Evolutionary conservation across 108 stramenopile species (phyloP).

Genomic region (Nitzschia sp.): DNA sequence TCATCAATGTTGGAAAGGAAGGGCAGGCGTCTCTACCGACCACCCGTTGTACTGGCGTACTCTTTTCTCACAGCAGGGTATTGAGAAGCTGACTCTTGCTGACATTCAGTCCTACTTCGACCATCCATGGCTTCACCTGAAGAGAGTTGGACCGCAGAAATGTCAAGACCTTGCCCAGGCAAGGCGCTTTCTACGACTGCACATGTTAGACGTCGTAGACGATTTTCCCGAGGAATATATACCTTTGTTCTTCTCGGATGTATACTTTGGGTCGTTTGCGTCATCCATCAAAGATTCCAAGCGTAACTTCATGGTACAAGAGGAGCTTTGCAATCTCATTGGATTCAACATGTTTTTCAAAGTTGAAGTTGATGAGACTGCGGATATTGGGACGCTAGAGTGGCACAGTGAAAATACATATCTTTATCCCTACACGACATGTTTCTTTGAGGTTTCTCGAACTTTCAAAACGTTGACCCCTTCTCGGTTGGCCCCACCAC

Average conservation of each 20-base stretch:
- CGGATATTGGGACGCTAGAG: slow-evolving; percentile 3
- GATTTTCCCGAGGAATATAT: slow-evolving; percentile 1
- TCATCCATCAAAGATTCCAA: slow-evolving; percentile 27
- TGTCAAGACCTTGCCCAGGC: neutral
- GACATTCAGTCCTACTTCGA: slow-evolving; percentile 23
- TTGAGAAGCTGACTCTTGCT: neutral
- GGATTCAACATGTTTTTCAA: slow-evolving; percentile 44
- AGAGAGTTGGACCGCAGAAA: neutral
- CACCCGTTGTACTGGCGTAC: slow-evolving; percentile 30
- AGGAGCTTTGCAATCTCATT: slow-evolving; percentile 18
- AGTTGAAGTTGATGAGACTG: slow-evolving; percentile 22
- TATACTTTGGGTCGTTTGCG: slow-evolving; percentile 37
- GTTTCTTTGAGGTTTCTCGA: slow-evolving; percentile 27
- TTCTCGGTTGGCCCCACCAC: slow-evolving; percentile 9
- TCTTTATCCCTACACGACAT: slow-evolving; percentile 25
- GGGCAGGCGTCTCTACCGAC: neutral
- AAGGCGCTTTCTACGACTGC: slow-evolving; percentile 13
- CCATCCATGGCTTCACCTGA: slow-evolving; percentile 18
- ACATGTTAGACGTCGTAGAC: slow-evolving; percentile 35
- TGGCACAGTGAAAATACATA: slow-evolving; percentile 16
- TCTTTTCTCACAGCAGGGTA: slow-evolving; percentile 13
- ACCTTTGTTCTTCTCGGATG: slow-evolving; percentile 20
- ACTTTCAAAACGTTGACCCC: slow-evolving; percentile 4
- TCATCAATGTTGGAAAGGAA: slow-evolving; percentile 17
- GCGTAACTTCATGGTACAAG: slow-evolving; percentile 14